phyloP scores from a whole-genome alignment of 2,329 filamentous ascomycete species.

The Talaromyces sp. region DNA sequence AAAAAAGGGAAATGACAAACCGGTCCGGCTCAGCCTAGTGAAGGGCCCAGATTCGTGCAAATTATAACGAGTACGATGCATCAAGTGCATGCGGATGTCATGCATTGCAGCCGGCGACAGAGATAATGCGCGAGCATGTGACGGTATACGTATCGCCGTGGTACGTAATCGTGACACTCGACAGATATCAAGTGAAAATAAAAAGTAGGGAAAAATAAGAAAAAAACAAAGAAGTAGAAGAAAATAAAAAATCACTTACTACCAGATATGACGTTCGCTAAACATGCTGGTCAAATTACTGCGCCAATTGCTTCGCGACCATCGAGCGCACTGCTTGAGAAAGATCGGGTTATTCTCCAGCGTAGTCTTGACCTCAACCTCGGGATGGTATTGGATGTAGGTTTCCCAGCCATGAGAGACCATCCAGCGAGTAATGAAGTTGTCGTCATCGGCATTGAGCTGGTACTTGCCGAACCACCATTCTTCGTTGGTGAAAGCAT shows the following conservation, averaged over 20 bases:
- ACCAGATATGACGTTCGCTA: conserved; percentile 76
- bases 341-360: conserved; percentile 86
- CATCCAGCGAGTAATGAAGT: conserved; percentile 95
- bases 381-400: conserved; percentile 86
- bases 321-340: conserved; percentile 85
- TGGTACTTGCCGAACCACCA: conserved; percentile 75
- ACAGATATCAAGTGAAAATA: neutral
- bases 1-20: neutral
- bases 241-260: conserved; percentile 54
- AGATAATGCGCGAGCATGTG: neutral
- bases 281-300: conserved; percentile 91
- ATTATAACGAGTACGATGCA: neutral
- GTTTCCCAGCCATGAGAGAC: conserved; percentile 90
- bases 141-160: neutral
- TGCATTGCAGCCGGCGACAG: neutral
- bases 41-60: neutral
- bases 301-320: conserved; percentile 96
- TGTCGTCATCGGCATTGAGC: conserved; percentile 94
- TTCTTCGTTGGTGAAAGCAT: conserved; percentile 85
- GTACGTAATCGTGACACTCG: neutral
- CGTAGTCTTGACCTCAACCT: conserved; percentile 89
- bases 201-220: neutral
- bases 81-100: neutral
- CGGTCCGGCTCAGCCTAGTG: neutral
- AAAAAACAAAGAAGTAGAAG: conserved; percentile 10